Evolutionary conservation across 1,284 basidiomycete genomes (phyloP).

Genomic region (Melampsora larici-populina): DNA sequence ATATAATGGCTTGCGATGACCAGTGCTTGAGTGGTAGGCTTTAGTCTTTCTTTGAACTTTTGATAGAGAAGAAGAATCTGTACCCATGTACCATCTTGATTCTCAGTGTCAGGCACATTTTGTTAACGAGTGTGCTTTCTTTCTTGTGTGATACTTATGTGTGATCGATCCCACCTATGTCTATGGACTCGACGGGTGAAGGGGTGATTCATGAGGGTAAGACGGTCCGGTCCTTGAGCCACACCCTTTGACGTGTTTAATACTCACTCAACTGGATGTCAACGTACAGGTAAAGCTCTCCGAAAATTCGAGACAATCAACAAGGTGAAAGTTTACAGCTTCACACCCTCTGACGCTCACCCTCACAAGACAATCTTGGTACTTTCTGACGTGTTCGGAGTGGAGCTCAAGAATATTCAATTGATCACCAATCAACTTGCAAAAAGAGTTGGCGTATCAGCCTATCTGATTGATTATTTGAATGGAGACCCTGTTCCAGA

Average conservation of each 20-base stretch:
- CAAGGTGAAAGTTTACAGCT: constrained; percentile 25
- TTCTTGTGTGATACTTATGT: too few species aligned
- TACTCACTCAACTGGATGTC: background rate
- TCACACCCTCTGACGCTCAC: constrained; percentile 10
- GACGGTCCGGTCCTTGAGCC: too few species aligned
- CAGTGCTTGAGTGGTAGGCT: constrained; percentile 2
- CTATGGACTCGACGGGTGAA: too few species aligned
- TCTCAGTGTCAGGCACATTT: too few species aligned
- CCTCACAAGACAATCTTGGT: constrained; percentile 21
- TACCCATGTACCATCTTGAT: too few species aligned
- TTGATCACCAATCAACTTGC: constrained; percentile 28
- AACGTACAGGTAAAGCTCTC: constrained; percentile 5
- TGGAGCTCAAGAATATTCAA: constrained; percentile 14
- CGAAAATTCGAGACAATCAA: constrained; percentile 13
- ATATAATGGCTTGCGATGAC: background rate
- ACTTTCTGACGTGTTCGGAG: constrained; percentile 28
- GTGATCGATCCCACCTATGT: too few species aligned
- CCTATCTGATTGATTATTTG: constrained; percentile 35
- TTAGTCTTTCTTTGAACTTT: background rate
- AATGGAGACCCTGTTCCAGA: constrained; percentile 10
- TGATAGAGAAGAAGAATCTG: too few species aligned
- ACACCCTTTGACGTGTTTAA: too few species aligned
- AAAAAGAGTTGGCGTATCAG: background rate
- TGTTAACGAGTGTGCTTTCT: too few species aligned
- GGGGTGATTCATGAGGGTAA: too few species aligned